Percentiles rank a stretch among this genome's conserved stretches.
These are phyloP conservation scores for Microascus cirrosus DNA, from an alignment of 2,329 filamentous ascomycete genomes.

Conservation along the genomic window DNA sequence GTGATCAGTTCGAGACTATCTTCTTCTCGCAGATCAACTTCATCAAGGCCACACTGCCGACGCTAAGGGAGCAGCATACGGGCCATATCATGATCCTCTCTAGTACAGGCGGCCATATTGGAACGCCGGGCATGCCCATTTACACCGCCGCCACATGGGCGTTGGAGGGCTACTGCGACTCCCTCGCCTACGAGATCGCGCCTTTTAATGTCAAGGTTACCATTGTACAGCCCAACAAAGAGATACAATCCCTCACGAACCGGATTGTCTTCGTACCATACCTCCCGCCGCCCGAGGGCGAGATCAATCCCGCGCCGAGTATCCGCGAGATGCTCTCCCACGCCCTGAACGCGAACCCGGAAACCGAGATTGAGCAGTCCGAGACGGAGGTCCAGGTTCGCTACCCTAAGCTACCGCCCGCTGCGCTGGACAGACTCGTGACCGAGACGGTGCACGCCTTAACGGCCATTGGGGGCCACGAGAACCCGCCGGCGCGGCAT, in stretches of 20 bases:
- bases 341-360: slow-evolving; percentile 66
- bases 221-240: slow-evolving; percentile 90
- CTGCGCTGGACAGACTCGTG: slow-evolving; percentile 62
- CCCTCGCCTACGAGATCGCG: slow-evolving; percentile 87
- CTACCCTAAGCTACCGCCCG: slow-evolving; percentile 61
- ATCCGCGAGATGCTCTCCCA: slow-evolving; percentile 74
- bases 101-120: slow-evolving; percentile 83
- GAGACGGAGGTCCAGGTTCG: slow-evolving; percentile 43
- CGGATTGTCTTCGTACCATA: slow-evolving; percentile 75
- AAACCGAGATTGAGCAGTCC: slow-evolving; percentile 34
- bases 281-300: slow-evolving; percentile 53
- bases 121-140: slow-evolving; percentile 81
- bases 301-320: slow-evolving; percentile 60
- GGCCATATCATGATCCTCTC: slow-evolving; percentile 88
- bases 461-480: slow-evolving; percentile 84
- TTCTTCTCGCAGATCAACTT: slow-evolving; percentile 96
- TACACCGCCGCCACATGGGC: slow-evolving; percentile 93
- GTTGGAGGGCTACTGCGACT: slow-evolving; percentile 90
- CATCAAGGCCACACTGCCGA: slow-evolving; percentile 77
- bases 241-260: slow-evolving; percentile 80
- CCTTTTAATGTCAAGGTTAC: slow-evolving; percentile 96
- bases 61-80: slow-evolving; percentile 66
- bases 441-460: slow-evolving; percentile 86
- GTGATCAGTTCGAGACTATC: slow-evolving; percentile 87
- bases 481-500: slow-evolving; percentile 87